Percentiles rank a stretch among this genome's conserved stretches.
Conservation (phyloP, 2,329 filamentous ascomycete species). For the Tricladium varicosporioides region DNA sequence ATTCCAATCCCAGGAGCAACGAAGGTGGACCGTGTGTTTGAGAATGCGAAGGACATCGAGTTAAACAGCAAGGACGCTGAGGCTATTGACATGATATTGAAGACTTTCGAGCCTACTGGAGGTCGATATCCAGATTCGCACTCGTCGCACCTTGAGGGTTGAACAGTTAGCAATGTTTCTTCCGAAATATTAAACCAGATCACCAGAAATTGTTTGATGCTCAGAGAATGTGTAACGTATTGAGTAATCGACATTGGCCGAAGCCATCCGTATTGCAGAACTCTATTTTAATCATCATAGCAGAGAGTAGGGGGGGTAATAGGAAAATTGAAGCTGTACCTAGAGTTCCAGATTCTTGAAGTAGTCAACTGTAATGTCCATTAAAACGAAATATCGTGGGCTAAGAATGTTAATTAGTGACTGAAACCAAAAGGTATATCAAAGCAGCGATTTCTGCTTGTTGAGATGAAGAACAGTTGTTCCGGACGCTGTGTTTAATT, state of each 20-base stretch:
- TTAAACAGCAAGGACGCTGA: conserved; percentile 50
- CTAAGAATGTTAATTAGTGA: too few relatives aligned
- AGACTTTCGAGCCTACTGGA: conserved; percentile 47
- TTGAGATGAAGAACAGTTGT: too few relatives aligned
- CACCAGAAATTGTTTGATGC: conserved; percentile 9
- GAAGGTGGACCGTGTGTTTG: conserved; percentile 52
- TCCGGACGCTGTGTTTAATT: too few relatives aligned
- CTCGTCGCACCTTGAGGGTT: conserved; percentile 13
- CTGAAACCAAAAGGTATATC: too few relatives aligned
- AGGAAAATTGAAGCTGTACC: not conserved
- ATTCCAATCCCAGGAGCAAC: conserved; percentile 68
- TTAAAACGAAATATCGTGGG: too few relatives aligned
- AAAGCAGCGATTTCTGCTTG: too few relatives aligned
- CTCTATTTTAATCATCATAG: conserved; percentile 29
- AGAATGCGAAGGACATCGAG: conserved; percentile 54
- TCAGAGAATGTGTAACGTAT: conserved; percentile 33
- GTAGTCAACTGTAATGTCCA: too few relatives aligned
- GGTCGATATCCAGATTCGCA: conserved; percentile 41
- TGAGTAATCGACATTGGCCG: conserved; percentile 27
- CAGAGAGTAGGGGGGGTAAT: not conserved
- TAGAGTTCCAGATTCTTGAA: not conserved
- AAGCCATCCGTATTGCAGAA: conserved; percentile 34
- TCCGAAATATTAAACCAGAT: conserved; percentile 2
- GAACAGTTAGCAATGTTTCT: conserved; percentile 7
- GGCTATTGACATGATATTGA: conserved; percentile 49